Base-by-base conservation (phyloP, 306 rosid species). In the Acacia acuminata region DNA sequence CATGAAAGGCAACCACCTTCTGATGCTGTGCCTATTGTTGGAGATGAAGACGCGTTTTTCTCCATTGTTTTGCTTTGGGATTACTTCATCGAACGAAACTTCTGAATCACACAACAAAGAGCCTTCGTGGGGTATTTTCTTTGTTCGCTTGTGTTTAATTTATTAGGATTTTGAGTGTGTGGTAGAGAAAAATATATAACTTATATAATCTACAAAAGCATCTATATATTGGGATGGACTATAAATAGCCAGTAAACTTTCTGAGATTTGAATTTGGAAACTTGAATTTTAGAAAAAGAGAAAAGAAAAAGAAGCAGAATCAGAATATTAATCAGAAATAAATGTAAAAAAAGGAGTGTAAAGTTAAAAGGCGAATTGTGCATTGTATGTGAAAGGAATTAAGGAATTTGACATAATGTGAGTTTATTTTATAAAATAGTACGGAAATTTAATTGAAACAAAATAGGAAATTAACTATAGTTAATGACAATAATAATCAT, bases 1-100 rank as follows among this genome's bases (percentile, higher is more conserved):
- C 93, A 88, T 17, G 97, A 94, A 81, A 84, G 40, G 27, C 36
- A 48, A 10, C 77, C 86, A 71, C 82, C 85, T 1, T 58, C 55
- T 36, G 64, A 20, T 38, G 67, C 16, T 36, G 63, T 70, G 53
- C 65, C 75, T 79, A 38, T 82, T 20, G 88, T 82, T 20, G 88
- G 86, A 73, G 92, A 79, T 43, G 75, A 70, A 42, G 75, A 22
- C 24, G 75, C 69, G 51, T 60, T 74, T 84, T 77, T 84, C 79
- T 89, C 90, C 92, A 89, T 89, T 19, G 61, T 20, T 48, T 2
- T 16, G 56, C 32, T 68, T 69, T 17, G 75, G 45, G 51, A 72
- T 25, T 25, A 81, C 85, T 80, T 40, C 84, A 32, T 30, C 77
- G 47, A 87, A 82, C 5, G 38, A 64, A 43, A 84, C 70, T 47